Evolutionary conservation across 2,329 filamentous ascomycete species (phyloP), one percentile per base, ranked within the genome.

Genomic region (Ophiostoma perfectum): DNA sequence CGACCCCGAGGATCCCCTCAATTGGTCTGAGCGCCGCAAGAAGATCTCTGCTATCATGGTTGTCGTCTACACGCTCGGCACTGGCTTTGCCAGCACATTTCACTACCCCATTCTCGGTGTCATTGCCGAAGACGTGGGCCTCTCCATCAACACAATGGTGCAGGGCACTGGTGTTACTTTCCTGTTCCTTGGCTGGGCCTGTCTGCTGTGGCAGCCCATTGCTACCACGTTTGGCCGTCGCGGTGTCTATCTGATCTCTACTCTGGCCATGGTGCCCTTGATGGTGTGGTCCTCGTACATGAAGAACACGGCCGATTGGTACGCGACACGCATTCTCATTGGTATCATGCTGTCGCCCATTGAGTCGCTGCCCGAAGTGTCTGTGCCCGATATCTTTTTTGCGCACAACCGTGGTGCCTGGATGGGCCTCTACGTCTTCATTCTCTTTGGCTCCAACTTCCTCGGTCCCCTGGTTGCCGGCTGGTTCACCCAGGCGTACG

Each of bases 1-100:
- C 68, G 82, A 85, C 70, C 72, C 77, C 1, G 82, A 83, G 16
- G 84, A 86, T 70, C 84, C 85, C 1, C 74, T 82, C 67, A 80
- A 85, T 68, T 88, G 85, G 85, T 78, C 81, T 0, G 71, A 72
- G 8, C 70, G 76, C 2, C 84, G 83, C 76, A 86, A 86, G 75
- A 82, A 81, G 79, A 66, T 76, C 39, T 72, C 76, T 1, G 74
- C 74, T 7, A 69, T 70, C 42, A 76, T 74, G 66, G 72, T 75
- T n/a, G 73, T 73, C 55, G 70, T 74, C 45, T 84, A 83, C 71
- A 80, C 79, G 1, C 76, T 82, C 60, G 80, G 80, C 74, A 78
- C 78, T 14, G 82, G 82, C n/a, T 81, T 84, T 63, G 78, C 82
- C 4, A 77, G 77, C 27, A 78, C 82, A 1, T 78, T 80, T 8